Evolutionary conservation across 306 rosid species (phyloP).

Genomic region (Acacia crassicarpa): DNA sequence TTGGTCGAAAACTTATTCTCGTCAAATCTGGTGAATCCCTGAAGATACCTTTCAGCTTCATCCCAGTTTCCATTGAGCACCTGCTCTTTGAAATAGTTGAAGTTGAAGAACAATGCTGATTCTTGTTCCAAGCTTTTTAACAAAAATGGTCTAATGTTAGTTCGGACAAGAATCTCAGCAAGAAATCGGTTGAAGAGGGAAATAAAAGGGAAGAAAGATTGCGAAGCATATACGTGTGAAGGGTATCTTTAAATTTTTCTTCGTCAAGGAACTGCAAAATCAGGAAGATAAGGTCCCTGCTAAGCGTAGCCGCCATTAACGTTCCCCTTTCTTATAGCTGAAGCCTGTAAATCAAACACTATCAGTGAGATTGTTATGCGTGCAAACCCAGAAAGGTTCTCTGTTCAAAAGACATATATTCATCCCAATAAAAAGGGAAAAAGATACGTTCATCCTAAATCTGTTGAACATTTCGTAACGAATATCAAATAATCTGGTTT

Average conservation of each 20-base stretch:
- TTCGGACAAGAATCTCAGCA: neutral
- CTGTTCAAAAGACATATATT: neutral
- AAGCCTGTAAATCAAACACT: conserved; percentile 16
- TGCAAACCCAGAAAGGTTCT: neutral
- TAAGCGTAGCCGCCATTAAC: conserved; percentile 15
- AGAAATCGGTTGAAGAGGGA: neutral
- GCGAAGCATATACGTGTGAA: conserved; percentile 21
- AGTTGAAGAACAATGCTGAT: conserved; percentile 31
- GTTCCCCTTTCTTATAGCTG: neutral
- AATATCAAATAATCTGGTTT: neutral
- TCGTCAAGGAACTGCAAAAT: conserved; percentile 30
- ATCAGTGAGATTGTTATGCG: neutral
- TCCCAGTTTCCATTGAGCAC: conserved; percentile 31
- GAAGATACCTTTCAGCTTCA: conserved; percentile 28
- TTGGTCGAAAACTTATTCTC: conserved; percentile 30
- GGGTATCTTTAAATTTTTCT: conserved; percentile 25
- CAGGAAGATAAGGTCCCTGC: conserved; percentile 22
- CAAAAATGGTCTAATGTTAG: neutral
- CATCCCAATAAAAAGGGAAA: neutral
- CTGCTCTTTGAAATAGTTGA: conserved; percentile 29
- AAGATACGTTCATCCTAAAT: neutral
- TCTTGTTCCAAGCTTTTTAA: conserved; percentile 31
- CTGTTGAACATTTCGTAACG: neutral
- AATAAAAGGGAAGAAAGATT: neutral
- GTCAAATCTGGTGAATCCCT: conserved; percentile 20